Base-by-base conservation (phyloP, 805 yeast species). In the Kodamaea lidongshanica region DNA sequence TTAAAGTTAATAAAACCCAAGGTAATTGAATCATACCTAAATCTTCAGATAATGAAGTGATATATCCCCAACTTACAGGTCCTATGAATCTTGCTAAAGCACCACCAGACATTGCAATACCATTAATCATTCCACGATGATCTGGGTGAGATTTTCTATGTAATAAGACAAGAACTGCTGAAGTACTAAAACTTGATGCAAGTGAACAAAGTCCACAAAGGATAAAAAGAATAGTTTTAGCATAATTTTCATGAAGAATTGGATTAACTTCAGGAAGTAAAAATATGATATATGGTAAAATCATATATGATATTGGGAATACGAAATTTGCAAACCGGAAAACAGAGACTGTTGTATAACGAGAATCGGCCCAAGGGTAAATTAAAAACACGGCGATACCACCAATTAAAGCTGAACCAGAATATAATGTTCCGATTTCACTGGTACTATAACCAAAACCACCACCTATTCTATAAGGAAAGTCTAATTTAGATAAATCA, bases 121-220 rank as follows among this genome's bases (percentile, higher is more conserved):
- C 77, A 45, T 77, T 77, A 33, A 77, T 65, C 41, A 72, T 65
- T 2, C 79, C 80, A 27, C 79, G 59, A 39, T 74, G 69, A 37
- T 67, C 58, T 13, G 73, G 62, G 8, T 67, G 67, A 1, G 79
- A 65, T 5, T 72, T 67, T 28, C 76, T 59, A 48, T 74, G 80
- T 19, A 74, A 62, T 32, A 77, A 55, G 13, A 76, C 54, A 38
- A 72, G 48, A 15, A 74, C 53, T 35, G 69, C 72, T 5, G 84
- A 80, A 37, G 65, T 69, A 7, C 73, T 59, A 35, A 72, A 52
- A 1, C 79, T 57, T 8, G 56, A 54, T 6, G 67, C 61, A 6
- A 71, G 40, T 2, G 72, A 44, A 13, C 45, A 45, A 7, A 49
- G 4, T 27, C 44, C 32, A n/a, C 49, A 32, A 21, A 35, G 26